These are phyloP conservation scores for Aspergillus pseudotamarii DNA, from an alignment of 2,329 filamentous ascomycete species.

Conservation along the genomic window DNA sequence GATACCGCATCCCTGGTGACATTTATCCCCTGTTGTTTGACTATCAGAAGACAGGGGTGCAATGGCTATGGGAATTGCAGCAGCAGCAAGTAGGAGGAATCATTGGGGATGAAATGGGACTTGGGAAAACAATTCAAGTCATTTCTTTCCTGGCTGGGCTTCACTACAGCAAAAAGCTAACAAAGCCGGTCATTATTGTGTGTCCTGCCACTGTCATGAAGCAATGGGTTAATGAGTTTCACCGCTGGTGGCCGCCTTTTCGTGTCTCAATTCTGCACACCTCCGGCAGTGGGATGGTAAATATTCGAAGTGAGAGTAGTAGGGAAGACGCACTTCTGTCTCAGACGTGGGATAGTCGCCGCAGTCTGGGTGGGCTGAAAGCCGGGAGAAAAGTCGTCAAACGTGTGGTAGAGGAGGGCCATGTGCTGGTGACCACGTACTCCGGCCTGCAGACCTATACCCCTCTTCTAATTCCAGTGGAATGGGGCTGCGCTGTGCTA, in stretches of 20 bases:
- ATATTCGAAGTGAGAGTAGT: conserved; percentile 64
- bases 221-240: conserved; percentile 98
- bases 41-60: conserved; percentile 95
- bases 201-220: conserved; percentile 92
- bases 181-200: conserved; percentile 85
- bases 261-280: conserved; percentile 93
- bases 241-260: conserved; percentile 98
- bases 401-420: conserved; percentile 78
- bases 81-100: conserved; percentile 90
- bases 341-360: conserved; percentile 52
- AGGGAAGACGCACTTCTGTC: conserved; percentile 66
- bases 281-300: conserved; percentile 94
- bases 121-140: conserved; percentile 89
- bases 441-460: conserved; percentile 92
- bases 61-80: conserved; percentile 94
- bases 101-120: conserved; percentile 95
- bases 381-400: conserved; percentile 80
- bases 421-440: conserved; percentile 94
- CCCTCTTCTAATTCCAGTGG: conserved; percentile 75
- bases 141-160: conserved; percentile 85
- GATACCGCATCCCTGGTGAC: conserved; percentile 82
- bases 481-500: conserved; percentile 92
- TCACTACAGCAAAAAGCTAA: conserved; percentile 85
- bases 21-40: conserved; percentile 91
- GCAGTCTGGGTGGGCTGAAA: conserved; percentile 58